Evolutionary conservation across 1,139 yeast species (phyloP), one percentile per base, ranked within the genome.

Genomic region (Zygotorulaspora mrakii): DNA sequence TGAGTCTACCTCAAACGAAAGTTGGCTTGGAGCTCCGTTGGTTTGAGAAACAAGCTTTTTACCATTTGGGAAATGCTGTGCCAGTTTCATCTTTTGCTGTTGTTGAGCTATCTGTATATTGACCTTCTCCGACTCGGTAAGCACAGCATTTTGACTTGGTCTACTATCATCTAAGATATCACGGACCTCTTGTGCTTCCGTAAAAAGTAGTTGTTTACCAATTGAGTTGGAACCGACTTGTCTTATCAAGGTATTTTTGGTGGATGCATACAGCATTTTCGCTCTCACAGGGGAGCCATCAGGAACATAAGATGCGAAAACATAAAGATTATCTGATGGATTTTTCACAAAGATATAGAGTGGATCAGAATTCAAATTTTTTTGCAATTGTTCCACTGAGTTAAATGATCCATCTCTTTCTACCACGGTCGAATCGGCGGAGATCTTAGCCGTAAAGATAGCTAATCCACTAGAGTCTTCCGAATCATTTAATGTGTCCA

Each of bases 211-310:
- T 53, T 60, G 76, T 36, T 78, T 73, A 23, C 72, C 66, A 56
- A 88, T 79, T 39, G 71, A 67, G 49, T 76, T 79, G 4, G 82
- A 77, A 8, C 94, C 94, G 37, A 91, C 69, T 47, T 82, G 80
- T 47, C 83, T 76, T 37, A 84, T 65, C 34, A 91, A 65, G 1
- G 94, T 79, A 57, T 78, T 82, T 49, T 86, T 86, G 13, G 94
- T 81, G 2, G 96, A 83, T 2, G 98, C 97, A 62, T 89, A 94
- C 40, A 91, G 71, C 97, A 91, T 91, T 61, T 91, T 91, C 44
- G 77, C 74, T 45, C 89, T 75, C 24, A 91, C 89, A 5, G 82
- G 79, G 9, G 96, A 88, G 35, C 65, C 62, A 60, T 91, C 96
- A 0, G 98, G 97, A 35, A 91, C 91, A 66, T 74, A 89, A 29